Evolutionary conservation across 495 filamentous ascomycete genomes (phyloP), one percentile per base, ranked within the genome.

Genomic region (Podospora bellae-mahoneyi): DNA sequence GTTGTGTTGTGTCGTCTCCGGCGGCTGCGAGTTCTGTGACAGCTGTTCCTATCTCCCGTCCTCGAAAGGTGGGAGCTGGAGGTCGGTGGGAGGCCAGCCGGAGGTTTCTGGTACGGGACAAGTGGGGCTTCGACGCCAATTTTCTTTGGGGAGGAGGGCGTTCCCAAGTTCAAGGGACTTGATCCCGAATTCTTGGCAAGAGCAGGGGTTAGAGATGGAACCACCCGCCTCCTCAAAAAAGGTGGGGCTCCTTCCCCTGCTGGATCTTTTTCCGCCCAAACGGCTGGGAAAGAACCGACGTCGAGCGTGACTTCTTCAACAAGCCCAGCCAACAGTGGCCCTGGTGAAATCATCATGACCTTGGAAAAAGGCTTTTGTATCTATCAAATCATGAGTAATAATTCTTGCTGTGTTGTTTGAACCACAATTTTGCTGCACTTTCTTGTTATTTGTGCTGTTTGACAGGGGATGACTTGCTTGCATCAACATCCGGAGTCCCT

Each of bases 231-330:
- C 54, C 63, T 66, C 62, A 16, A 32, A 66, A 66, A 64, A 64
- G 48, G 70, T 67, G 68, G 72, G 19, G 26, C 57, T 7, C n/a
- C 32, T 39, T 57, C 69, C 69, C 65, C 30, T 68, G 65, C 64
- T 32, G 27, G 61, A 6, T 63, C 68, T 63, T 66, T 68, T 70
- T 68, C 34, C 32, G 28, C 64, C 70, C 72, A 71, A 72, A 71
- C 73, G 60, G 64, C 62, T 53, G 70, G 70, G 39, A 69, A 69
- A 66, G 28, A 10, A n/a, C 20, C 55, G 64, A 66, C 65, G 64
- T 68, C 66, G 28, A 53, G 66, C 70, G 66, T 66, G 66, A 70
- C 64, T 48, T 62, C 62, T 28, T 64, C 30, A 64, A 9, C 62
- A 20, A 60, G 34, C 6, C 28, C 60, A 66, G 58, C 64, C 68